Base-by-base conservation (phyloP, 805 yeast genomes). In the Spathaspora passalidarum region DNA sequence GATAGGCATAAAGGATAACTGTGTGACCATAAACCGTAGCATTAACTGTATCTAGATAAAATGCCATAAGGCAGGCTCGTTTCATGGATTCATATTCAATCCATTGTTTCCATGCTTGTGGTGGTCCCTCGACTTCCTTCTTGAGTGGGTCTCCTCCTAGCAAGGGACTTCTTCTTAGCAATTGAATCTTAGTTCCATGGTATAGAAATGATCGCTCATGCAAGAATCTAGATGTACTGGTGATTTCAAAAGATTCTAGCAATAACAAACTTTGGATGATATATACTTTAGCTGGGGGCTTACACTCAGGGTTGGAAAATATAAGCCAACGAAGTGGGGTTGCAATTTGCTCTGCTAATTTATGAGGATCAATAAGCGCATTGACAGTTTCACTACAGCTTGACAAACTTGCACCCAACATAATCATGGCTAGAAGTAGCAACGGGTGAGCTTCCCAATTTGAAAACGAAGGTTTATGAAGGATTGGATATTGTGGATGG, bases 191-290 rank as follows among this genome's bases (percentile, higher is more conserved):
- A n/a, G 94, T 82, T 4, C 94, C 96, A 61, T 88, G 96, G 56
- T 88, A 94, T n/a, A 88, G 67, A 60, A 83, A 88, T 0, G 88
- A 84, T 39, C 96, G 63, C 60, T 87, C 96, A 60, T 88, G 96
- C 43, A 86, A 58, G 32, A 63, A 65, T 50, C 96, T 66, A 32
- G 77, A 74, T 0, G 87, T 69, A 50, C 84, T 79, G 46, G 81
- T 73, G 57, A 87, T 86, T 60, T 88, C 96, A 58, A 78, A 85
- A 54, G 80, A 78, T 57, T 88, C 96, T 14, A 88, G 60, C 50
- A 88, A 58, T 41, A 86, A 56, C 47, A 88, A 67, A 49, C 86
- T 72, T 62, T 88, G 96, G 39, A 88, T 71, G 8, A 88, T 79
- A 82, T 88, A 87, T 4, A 83, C 69, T 48, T 73, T 73, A 0